Evolutionary conservation across 257 asterid genomes (phyloP).

Genomic region (Buddleja alternifolia): DNA sequence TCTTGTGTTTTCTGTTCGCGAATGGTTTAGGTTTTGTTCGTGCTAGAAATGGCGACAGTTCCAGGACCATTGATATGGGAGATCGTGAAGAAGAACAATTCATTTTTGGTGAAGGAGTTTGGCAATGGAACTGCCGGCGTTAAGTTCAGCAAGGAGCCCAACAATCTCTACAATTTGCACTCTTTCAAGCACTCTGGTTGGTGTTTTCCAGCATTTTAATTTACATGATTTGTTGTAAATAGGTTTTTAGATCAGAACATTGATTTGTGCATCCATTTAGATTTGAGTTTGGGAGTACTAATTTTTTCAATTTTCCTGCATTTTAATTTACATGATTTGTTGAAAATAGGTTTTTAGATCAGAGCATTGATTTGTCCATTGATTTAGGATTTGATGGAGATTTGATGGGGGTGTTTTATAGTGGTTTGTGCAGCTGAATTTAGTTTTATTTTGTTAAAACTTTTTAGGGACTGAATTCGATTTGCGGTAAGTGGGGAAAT

Average conservation of each 20-base stretch:
- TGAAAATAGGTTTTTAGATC: not conserved
- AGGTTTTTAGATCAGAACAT: not conserved
- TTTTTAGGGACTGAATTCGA: not conserved
- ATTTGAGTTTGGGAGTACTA: not conserved
- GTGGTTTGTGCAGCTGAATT: conserved; percentile 6
- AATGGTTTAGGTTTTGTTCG: conserved; percentile 5
- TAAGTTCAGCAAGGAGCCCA: conserved; percentile 83
- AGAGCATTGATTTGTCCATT: not conserved
- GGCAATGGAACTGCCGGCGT: conserved; percentile 82
- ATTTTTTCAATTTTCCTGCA: not conserved
- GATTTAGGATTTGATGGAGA: not conserved
- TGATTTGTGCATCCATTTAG: not conserved
- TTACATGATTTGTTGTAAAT: not conserved
- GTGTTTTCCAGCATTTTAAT: not conserved
- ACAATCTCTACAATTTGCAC: conserved; percentile 85
- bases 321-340: not conserved
- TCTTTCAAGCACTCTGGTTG: conserved; percentile 92
- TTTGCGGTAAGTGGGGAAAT: not conserved
- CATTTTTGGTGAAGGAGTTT: conserved; percentile 75
- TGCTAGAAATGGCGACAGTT: conserved; percentile 70
- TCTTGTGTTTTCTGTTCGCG: not conserved
- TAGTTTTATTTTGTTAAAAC: not conserved
- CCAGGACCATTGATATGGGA: conserved; percentile 96
- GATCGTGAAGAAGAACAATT: conserved; percentile 89
- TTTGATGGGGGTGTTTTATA: not conserved